Percentiles rank a stretch among this genome's conserved stretches.
Conservation (phyloP, 2,329 filamentous ascomycete genomes). For the Phoma sp. region DNA sequence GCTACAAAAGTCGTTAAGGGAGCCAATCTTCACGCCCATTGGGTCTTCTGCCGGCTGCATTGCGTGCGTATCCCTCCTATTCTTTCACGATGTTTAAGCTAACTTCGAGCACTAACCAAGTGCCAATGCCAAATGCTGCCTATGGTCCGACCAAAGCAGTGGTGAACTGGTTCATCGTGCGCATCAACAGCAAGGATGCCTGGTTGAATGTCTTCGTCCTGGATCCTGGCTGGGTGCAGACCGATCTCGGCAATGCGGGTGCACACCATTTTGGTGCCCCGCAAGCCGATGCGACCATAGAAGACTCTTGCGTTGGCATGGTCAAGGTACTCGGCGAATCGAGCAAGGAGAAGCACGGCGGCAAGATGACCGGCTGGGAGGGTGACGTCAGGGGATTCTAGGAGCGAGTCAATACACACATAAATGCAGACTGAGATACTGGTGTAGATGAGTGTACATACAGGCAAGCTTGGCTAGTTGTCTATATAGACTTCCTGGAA, state of each 20-base stretch:
- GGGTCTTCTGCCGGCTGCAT: constrained; percentile 16
- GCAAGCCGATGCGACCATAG: neutral
- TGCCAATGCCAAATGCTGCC: constrained; percentile 2
- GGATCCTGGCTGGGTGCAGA: constrained; percentile 11
- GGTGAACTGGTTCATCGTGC: constrained; percentile 5
- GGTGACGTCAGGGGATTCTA: neutral
- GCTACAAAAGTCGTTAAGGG: constrained; percentile 13
- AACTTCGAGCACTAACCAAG: constrained; percentile 1
- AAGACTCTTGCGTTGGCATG: constrained; percentile 5
- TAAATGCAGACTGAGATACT: no score
- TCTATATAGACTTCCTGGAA: no score
- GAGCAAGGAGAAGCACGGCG: neutral
- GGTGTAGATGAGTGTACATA: no score
- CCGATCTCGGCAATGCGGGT: neutral
- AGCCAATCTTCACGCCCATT: constrained; percentile 19
- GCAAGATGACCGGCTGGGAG: neutral
- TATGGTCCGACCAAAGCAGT: constrained; percentile 9
- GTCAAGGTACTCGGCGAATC: constrained; percentile 8
- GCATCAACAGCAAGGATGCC: constrained; percentile 6
- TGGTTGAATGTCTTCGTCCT: constrained; percentile 4
- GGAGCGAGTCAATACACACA: no score
- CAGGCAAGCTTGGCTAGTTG: no score
- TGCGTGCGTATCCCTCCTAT: constrained; percentile 3
- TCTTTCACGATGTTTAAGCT: no score
- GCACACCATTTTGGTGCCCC: constrained; percentile 3